Evolutionary conservation across 805 yeast species (phyloP).

Genomic region (Jamesozyma rosinii): DNA sequence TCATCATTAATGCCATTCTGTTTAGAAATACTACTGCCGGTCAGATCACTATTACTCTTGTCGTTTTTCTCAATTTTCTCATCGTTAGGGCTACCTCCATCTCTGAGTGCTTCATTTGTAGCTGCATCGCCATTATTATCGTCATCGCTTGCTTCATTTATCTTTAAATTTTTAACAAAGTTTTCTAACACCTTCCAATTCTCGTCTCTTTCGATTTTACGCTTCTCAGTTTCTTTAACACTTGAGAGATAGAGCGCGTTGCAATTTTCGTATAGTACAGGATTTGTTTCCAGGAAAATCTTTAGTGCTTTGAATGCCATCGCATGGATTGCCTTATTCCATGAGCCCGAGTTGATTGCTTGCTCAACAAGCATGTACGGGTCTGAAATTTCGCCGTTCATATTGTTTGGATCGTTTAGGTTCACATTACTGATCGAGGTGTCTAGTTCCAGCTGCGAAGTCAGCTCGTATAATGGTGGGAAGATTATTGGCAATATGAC

Average conservation of each 20-base stretch:
- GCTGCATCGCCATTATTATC: background rate
- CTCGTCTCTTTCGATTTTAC: slow-evolving; percentile 51
- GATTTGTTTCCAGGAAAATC: slow-evolving; percentile 86
- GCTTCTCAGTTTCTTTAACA: slow-evolving; percentile 59
- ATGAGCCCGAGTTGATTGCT: slow-evolving; percentile 48
- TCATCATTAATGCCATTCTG: background rate
- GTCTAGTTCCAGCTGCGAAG: slow-evolving; percentile 36
- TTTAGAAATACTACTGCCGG: background rate
- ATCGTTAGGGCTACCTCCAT: background rate
- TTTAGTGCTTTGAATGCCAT: slow-evolving; percentile 86
- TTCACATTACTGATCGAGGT: slow-evolving; percentile 8
- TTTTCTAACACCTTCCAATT: slow-evolving; percentile 66
- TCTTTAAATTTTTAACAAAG: slow-evolving; percentile 37
- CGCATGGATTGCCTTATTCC: slow-evolving; percentile 91
- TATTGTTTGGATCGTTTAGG: background rate
- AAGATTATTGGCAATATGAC: slow-evolving; percentile 87
- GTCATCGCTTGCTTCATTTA: slow-evolving; percentile 7
- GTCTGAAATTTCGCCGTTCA: slow-evolving; percentile 15
- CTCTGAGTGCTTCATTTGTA: background rate
- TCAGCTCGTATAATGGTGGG: slow-evolving; percentile 79
- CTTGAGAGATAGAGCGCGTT: slow-evolving; percentile 78
- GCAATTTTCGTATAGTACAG: slow-evolving; percentile 84
- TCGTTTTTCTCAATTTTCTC: background rate
- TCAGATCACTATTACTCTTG: background rate
- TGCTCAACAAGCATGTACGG: slow-evolving; percentile 33